Base-by-base conservation (phyloP, 164 flowering plant species). In the Kingdonia uniflora region DNA sequence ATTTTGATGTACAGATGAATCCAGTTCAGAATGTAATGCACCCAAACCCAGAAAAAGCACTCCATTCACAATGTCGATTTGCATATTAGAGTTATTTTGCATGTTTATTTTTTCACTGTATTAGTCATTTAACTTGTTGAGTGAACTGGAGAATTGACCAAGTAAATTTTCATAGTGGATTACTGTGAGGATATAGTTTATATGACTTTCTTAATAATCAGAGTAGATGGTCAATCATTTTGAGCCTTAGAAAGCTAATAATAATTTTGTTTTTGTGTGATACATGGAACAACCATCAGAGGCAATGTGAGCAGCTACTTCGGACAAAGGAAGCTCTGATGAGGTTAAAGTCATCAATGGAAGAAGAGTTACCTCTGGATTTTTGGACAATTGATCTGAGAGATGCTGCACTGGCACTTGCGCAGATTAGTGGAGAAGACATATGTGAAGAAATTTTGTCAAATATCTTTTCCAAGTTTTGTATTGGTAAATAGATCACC, bases 351-450 rank as follows among this genome's bases (percentile, higher is more conserved):
- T 66, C 71, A 5, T 85, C 96, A 2, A 84, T 91, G 44, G 69
- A 75, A 52, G 85, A 87, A 55, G 84, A 80, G 33, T 25, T 87
- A 67, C 95, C 98, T 15, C 61, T 82, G 11, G 98, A 91, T 55
- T 87, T 91, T 57, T 91, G 98, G 98, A 87, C 95, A 23, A 84
- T 91, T 59, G 96, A 91, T 68, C 59, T 85, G 71, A 78, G 90
- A 59, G 96, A 87, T 65, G 95, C 96, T 59, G 84, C 85, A 20
- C 37, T 85, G 64, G 85, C 95, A 38, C 88, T 92, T 52, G 95
- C 84, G 17, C 90, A 85, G 75, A 82, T 92, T 16, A 80, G 87
- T 58, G 96, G 98, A 59, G 86, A 82, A 44, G 96, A 84, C 59
- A 74, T 92, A 22, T 87, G 95, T n/a, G 98, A 87, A 65, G 96